Evolutionary conservation across 148 eudicot species (phyloP).

Genomic region (Rhododendron kiyosumense): DNA sequence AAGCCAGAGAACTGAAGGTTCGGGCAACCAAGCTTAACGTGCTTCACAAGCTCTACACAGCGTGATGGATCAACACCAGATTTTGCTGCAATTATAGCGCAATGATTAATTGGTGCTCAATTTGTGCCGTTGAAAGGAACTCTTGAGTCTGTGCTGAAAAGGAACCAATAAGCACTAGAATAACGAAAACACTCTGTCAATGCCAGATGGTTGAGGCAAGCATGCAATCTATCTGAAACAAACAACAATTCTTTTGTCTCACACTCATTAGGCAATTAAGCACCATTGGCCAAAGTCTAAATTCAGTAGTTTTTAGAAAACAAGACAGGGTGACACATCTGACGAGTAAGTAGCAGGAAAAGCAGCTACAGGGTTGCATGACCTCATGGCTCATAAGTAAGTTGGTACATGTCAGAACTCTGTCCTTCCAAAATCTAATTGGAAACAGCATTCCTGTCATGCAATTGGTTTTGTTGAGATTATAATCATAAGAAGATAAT

Average conservation of each 20-base stretch:
- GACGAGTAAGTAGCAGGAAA: neutral
- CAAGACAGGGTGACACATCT: neutral
- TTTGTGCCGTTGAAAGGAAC: neutral
- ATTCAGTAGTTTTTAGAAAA: neutral
- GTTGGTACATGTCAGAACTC: neutral
- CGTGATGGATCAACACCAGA: slow-evolving; percentile 77
- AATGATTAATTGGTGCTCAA: neutral
- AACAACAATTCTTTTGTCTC: neutral
- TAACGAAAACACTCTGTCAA: neutral
- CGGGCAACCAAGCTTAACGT: slow-evolving; percentile 64
- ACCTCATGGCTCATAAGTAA: neutral
- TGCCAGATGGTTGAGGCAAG: neutral
- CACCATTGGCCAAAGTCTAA: neutral
- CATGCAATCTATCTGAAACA: neutral
- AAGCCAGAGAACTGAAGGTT: slow-evolving; percentile 79
- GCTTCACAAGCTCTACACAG: slow-evolving; percentile 81
- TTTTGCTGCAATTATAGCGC: slow-evolving; percentile 61
- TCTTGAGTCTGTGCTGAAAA: neutral
- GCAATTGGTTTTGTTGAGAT: neutral
- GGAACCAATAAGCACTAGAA: slow-evolving; percentile 2
- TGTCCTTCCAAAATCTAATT: neutral
- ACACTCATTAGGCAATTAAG: neutral
- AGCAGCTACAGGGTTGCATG: neutral
- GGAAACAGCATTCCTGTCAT: neutral
- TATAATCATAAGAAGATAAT: neutral